Evolutionary conservation across 164 flowering plant species (phyloP).

Genomic region (Sextonia rubra): DNA sequence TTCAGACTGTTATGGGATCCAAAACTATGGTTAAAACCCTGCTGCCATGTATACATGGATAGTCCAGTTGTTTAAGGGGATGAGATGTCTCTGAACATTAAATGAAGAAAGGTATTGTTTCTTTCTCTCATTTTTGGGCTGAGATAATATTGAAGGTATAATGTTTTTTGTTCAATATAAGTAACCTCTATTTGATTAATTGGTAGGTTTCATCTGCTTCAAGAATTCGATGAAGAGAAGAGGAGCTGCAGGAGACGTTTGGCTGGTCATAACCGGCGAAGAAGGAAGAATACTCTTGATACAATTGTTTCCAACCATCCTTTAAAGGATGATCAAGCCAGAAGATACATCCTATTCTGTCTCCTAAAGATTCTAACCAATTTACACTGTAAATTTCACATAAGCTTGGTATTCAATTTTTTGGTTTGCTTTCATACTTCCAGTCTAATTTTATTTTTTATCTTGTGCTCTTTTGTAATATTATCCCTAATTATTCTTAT

Average conservation of each 20-base stretch:
- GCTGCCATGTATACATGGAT: neutral
- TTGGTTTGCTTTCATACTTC: neutral
- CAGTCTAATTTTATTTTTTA: neutral
- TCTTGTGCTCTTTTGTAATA: neutral
- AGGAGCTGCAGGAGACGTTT: constrained; percentile 55
- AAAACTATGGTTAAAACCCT: neutral
- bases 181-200: neutral
- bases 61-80: neutral
- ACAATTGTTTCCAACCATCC: constrained; percentile 29
- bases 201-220: constrained; percentile 55
- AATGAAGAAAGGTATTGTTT: neutral
- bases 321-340: constrained; percentile 31
- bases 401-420: neutral
- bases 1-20: too few relatives aligned
- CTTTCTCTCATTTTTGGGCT: neutral
- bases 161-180: neutral
- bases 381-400: constrained; percentile 40
- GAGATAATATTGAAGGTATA: neutral
- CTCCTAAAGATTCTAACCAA: constrained; percentile 44
- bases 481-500: too few relatives aligned
- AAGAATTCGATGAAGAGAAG: constrained; percentile 60
- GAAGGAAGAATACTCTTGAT: constrained; percentile 51
- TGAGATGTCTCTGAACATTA: neutral
- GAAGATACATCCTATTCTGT: constrained; percentile 34
- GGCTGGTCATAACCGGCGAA: constrained; percentile 56